These are phyloP conservation scores for Colletotrichum aenigma DNA, from an alignment of 2,329 filamentous ascomycete species.

Conservation along the genomic window DNA sequence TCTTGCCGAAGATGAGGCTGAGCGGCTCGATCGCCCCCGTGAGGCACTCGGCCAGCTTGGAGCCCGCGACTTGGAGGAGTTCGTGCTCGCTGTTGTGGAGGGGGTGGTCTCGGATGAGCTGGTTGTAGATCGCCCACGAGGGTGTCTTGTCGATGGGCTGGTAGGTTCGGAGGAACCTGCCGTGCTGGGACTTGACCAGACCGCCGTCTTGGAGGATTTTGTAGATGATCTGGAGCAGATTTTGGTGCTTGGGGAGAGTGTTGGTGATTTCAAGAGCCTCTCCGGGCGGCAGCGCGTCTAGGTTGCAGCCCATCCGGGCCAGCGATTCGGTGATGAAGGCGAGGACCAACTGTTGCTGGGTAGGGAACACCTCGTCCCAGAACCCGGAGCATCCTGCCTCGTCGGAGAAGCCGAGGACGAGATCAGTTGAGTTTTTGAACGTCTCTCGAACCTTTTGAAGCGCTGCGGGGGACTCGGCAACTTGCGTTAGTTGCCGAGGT, in stretches of 20 bases:
- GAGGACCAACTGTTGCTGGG: background rate
- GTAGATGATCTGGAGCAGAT: background rate
- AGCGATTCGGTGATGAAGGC: background rate
- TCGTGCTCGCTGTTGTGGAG: background rate
- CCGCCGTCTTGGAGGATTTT: background rate
- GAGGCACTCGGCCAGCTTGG: background rate
- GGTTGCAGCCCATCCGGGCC: background rate
- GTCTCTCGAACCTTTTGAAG: background rate
- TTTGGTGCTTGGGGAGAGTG: background rate
- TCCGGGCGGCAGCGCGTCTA: background rate
- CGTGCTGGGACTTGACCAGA: background rate
- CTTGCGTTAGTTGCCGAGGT: background rate
- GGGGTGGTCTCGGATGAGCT: background rate
- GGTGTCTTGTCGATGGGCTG: background rate
- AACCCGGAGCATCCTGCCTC: background rate
- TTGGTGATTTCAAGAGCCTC: background rate
- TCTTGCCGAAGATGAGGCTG: background rate
- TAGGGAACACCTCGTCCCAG: background rate
- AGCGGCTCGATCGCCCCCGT: background rate
- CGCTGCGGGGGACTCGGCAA: background rate
- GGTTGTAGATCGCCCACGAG: background rate
- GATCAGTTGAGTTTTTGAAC: background rate
- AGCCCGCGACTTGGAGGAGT: background rate
- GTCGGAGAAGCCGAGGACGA: background rate
- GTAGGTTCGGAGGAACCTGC: background rate